Percentiles rank a stretch among this genome's conserved stretches.
Evolutionary conservation across 306 rosid species (phyloP).

Genomic region (Dryas alaskensis): DNA sequence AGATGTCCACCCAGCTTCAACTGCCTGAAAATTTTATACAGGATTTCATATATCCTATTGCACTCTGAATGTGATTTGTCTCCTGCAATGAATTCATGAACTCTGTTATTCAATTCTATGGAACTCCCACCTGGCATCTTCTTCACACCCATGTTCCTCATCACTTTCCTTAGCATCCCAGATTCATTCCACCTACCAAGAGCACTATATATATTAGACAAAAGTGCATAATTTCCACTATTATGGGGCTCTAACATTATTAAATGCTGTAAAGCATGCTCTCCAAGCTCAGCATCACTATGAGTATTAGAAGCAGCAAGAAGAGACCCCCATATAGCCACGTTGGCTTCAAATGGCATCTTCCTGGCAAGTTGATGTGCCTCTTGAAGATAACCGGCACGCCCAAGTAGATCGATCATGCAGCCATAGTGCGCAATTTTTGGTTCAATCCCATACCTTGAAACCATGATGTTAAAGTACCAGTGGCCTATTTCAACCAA

Average conservation of each 20-base stretch:
- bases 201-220: conserved; percentile 57
- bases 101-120: conserved; percentile 56
- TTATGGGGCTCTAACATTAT: conserved; percentile 51
- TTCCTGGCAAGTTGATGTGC: conserved; percentile 41
- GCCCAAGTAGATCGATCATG: conserved; percentile 57
- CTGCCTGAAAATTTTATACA: conserved; percentile 41
- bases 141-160: conserved; percentile 53
- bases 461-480: conserved; percentile 44
- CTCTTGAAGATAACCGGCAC: conserved; percentile 65
- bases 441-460: conserved; percentile 42
- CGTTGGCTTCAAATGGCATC: conserved; percentile 70
- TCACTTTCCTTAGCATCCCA: conserved; percentile 51
- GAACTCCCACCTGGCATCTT: conserved; percentile 59
- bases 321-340: conserved; percentile 73
- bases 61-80: conserved; percentile 41
- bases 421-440: conserved; percentile 59
- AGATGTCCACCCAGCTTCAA: conserved; percentile 28
- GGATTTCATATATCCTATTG: conserved; percentile 34
- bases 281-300: conserved; percentile 53
- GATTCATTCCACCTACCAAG: conserved; percentile 65
- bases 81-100: conserved; percentile 64
- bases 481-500: conserved; percentile 49
- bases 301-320: conserved; percentile 55
- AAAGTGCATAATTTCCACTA: conserved; percentile 54
- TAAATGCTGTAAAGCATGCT: conserved; percentile 45